Evolutionary conservation across 129 eudicot species (phyloP).

Genomic region (Ambrosia artemisiifolia): DNA sequence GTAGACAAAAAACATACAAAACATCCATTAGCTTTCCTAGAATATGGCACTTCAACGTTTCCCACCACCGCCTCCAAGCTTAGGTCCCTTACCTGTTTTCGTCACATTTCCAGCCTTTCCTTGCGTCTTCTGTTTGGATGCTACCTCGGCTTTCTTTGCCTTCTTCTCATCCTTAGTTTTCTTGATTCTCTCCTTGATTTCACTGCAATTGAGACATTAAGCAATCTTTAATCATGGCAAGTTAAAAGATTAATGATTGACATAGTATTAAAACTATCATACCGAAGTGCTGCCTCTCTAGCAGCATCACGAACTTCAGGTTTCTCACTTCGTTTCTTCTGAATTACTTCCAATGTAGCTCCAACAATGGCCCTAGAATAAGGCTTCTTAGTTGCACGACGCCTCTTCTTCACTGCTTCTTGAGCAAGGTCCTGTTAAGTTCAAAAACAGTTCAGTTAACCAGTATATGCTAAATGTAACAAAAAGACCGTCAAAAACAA

Average conservation of each 20-base stretch:
- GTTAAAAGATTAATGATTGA: background rate
- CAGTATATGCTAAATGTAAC: background rate
- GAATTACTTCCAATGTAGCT: slow-evolving; percentile 64
- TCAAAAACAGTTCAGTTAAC: too few species aligned
- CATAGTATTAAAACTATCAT: background rate
- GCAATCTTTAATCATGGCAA: background rate
- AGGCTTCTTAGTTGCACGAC: slow-evolving; percentile 60
- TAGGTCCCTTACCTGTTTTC: slow-evolving; percentile 48
- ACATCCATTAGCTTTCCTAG: background rate
- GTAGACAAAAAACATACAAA: background rate
- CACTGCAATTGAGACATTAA: slow-evolving; percentile 19
- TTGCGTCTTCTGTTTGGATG: slow-evolving; percentile 40
- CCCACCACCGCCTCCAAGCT: slow-evolving; percentile 64
- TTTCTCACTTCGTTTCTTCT: slow-evolving; percentile 61
- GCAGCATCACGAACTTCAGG: slow-evolving; percentile 68
- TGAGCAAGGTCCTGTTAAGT: slow-evolving; percentile 45
- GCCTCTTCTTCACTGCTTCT: slow-evolving; percentile 58
- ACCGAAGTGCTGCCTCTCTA: slow-evolving; percentile 62
- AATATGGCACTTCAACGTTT: slow-evolving; percentile 35
- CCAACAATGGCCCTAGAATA: slow-evolving; percentile 63
- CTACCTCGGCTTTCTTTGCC: slow-evolving; percentile 61
- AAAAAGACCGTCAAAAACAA: background rate
- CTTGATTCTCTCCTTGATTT: slow-evolving; percentile 62
- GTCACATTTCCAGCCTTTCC: slow-evolving; percentile 41
- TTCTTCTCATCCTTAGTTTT: slow-evolving; percentile 63